Conservation (phyloP, 768 basidiomycete genomes). For the Lentinula detonsa region DNA sequence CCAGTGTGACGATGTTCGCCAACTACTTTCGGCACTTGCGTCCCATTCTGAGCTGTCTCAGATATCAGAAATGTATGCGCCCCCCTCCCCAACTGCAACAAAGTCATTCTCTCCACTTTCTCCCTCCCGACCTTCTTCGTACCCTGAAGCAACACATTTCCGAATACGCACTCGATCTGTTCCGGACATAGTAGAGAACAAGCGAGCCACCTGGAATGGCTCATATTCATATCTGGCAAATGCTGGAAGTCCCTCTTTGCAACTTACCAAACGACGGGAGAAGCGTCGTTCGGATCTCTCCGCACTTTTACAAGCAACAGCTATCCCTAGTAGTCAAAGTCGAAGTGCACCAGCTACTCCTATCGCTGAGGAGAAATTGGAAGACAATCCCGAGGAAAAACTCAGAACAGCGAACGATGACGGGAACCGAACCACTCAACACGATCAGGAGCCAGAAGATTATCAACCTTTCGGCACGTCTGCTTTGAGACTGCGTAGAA, state of each 20-base stretch:
- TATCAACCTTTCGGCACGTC: constrained; percentile 52
- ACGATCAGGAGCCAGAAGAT: constrained; percentile 19
- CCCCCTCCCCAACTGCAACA: constrained; percentile 51
- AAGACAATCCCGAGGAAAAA: constrained; percentile 5
- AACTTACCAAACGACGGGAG: constrained; percentile 37
- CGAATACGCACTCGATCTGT: constrained; percentile 22
- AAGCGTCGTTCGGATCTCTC: constrained; percentile 53
- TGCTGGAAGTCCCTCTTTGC: constrained; percentile 39
- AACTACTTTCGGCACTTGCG: constrained; percentile 71
- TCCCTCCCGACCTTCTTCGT: constrained; percentile 39
- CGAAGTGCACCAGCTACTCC: constrained; percentile 37
- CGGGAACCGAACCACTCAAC: neutral
- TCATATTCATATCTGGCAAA: constrained; percentile 48
- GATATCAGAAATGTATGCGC: constrained; percentile 85
- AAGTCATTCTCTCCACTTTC: constrained; percentile 17
- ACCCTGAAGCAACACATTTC: constrained; percentile 21
- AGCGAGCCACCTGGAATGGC: constrained; percentile 75
- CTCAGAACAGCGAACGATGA: neutral
- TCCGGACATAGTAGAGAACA: constrained; percentile 27
- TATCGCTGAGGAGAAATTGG: neutral
- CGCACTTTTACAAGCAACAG: constrained; percentile 31
- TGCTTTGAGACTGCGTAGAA: constrained; percentile 56
- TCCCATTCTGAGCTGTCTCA: constrained; percentile 67
- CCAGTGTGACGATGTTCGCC: constrained; percentile 79
- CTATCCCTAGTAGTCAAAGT: constrained; percentile 12